Evolutionary conservation across 495 filamentous ascomycete species (phyloP).

Genomic region (Xanthoparmelia taractica): DNA sequence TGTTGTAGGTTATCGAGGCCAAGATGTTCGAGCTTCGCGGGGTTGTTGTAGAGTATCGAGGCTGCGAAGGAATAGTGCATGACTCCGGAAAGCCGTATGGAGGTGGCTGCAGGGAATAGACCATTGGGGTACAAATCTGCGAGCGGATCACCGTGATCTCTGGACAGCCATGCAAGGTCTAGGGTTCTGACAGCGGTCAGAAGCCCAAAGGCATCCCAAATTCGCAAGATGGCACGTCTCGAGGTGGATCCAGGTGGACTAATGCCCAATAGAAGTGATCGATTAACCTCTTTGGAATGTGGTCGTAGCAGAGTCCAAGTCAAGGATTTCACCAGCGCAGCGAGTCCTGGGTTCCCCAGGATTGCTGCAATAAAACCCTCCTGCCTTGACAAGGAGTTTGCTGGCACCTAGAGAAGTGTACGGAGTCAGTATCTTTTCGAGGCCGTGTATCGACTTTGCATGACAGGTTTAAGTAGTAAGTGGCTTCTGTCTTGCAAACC

Average conservation of each 20-base stretch:
- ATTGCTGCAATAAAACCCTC: background rate
- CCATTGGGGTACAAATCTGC: background rate
- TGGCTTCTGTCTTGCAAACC: background rate
- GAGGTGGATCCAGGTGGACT: background rate
- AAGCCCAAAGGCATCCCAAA: background rate
- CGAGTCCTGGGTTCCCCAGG: background rate
- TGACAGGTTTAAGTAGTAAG: background rate
- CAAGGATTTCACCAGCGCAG: background rate
- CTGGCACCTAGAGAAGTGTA: background rate
- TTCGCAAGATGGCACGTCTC: background rate
- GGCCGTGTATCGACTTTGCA: background rate
- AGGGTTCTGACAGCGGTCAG: background rate
- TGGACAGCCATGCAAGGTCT: slow-evolving; percentile 4
- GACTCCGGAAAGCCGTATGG: background rate
- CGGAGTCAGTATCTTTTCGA: background rate
- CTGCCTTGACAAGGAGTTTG: background rate
- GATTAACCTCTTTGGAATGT: background rate
- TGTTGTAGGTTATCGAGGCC: background rate
- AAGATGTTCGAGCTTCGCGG: background rate
- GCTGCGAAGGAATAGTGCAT: background rate
- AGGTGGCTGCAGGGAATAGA: background rate
- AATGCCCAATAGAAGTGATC: background rate
- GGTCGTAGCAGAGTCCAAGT: background rate
- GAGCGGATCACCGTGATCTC: slow-evolving; percentile 1
- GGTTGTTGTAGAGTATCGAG: background rate